Percentiles rank a stretch among this genome's conserved stretches.
Conservation (phyloP, 495 filamentous ascomycete species). For the Aspergillus asperescens region DNA sequence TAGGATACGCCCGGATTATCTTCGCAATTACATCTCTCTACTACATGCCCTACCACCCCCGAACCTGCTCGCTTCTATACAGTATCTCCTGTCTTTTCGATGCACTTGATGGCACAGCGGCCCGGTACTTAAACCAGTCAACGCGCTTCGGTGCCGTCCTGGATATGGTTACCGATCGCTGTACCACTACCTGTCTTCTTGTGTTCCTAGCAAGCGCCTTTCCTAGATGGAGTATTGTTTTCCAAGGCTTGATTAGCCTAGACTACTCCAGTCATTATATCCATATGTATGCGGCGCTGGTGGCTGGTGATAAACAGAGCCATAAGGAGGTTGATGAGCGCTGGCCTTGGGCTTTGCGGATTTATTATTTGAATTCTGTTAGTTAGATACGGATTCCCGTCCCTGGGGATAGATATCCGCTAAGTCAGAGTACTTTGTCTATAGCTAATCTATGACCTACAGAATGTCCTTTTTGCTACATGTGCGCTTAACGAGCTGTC, state of each 20-base stretch:
- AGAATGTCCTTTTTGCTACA: constrained; percentile 86
- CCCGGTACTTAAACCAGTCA: constrained; percentile 79
- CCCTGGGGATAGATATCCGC: background rate
- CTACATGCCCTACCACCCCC: constrained; percentile 95
- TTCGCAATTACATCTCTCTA: constrained; percentile 88
- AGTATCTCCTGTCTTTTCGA: constrained; percentile 88
- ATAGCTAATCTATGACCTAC: background rate
- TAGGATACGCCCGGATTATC: constrained; percentile 84
- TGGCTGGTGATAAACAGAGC: constrained; percentile 70
- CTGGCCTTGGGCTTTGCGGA: background rate
- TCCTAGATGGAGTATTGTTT: constrained; percentile 83
- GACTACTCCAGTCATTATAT: constrained; percentile 95
- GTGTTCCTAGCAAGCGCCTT: constrained; percentile 89
- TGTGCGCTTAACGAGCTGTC: constrained; percentile 89
- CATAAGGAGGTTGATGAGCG: constrained; percentile 81
- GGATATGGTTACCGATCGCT: constrained; percentile 95
- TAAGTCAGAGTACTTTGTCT: too few species aligned
- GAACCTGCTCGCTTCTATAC: constrained; percentile 88
- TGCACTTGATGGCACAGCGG: constrained; percentile 86
- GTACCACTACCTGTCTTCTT: constrained; percentile 87
- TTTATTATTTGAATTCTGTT: constrained; percentile 1
- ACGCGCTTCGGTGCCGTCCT: constrained; percentile 92
- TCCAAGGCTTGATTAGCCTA: constrained; percentile 85
- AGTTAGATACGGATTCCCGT: background rate
- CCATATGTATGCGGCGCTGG: constrained; percentile 88